Evolutionary conservation across 1,284 basidiomycete genomes (phyloP).

Genomic region (Marasmius oreades): DNA sequence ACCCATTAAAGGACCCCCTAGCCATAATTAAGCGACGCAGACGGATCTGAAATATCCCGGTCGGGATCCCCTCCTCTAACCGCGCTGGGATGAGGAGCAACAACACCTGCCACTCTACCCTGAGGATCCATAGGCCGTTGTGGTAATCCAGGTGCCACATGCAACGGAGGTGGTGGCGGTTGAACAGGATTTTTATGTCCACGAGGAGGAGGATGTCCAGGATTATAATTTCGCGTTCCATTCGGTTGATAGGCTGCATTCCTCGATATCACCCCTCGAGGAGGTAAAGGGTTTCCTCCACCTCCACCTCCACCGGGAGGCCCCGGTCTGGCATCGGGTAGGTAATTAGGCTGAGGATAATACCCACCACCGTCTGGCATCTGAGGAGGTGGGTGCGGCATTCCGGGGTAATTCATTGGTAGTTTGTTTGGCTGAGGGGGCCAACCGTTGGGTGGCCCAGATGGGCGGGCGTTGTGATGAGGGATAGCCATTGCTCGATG

Average conservation of each 20-base stretch:
- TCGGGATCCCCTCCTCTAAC: not conserved
- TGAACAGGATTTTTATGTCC: not conserved
- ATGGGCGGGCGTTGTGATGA: not conserved
- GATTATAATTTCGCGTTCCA: not conserved
- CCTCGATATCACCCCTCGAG: not conserved
- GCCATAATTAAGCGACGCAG: not conserved
- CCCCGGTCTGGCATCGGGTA: not conserved
- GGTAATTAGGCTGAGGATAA: not conserved
- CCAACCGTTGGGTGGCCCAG: not conserved
- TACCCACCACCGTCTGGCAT: not conserved
- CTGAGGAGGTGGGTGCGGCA: not conserved
- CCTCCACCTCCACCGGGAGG: not conserved
- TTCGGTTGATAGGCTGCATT: not conserved
- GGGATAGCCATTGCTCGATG: slow-evolving; percentile 1
- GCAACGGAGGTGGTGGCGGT: not conserved
- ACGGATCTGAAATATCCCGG: not conserved
- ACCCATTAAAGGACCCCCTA: too few species aligned
- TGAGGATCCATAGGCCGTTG: not conserved
- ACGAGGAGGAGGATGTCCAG: not conserved
- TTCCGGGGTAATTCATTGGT: not conserved
- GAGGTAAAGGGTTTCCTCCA: not conserved
- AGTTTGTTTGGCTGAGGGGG: not conserved
- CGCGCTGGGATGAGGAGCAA: not conserved
- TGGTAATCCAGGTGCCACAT: not conserved
- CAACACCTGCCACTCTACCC: not conserved